A percentile compares a stretch with the other conserved stretches of the same genome.
These are phyloP conservation scores for Aspergillus baeticus DNA, from an alignment of 495 filamentous ascomycete species.

Conservation along the genomic window DNA sequence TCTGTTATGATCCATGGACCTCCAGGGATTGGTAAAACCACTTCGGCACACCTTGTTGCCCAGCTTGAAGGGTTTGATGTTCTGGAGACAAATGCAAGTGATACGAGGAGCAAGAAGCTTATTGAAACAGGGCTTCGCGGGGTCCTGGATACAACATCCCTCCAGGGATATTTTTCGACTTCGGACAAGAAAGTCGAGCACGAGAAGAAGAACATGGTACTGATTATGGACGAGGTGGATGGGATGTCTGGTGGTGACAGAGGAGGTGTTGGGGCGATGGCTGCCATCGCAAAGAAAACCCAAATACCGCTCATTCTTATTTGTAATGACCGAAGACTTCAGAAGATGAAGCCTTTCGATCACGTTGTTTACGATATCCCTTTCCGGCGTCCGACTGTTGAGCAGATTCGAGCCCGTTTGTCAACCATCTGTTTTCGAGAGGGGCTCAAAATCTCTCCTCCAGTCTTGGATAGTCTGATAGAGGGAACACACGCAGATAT, in stretches of 20 bases:
- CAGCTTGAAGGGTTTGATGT: conserved; percentile 92
- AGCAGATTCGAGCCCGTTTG: conserved; percentile 84
- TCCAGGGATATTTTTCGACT: conserved; percentile 89
- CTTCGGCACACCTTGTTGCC: conserved; percentile 90
- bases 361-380: conserved; percentile 76
- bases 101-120: conserved; percentile 95
- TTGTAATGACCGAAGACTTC: conserved; percentile 89
- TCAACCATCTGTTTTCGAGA: conserved; percentile 94
- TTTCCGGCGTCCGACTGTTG: conserved; percentile 84
- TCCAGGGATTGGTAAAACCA: conserved; percentile 97
- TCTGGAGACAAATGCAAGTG: conserved; percentile 93
- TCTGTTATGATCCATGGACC: conserved; percentile 92
- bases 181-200: conserved; percentile 76
- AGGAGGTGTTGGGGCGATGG: conserved; percentile 91
- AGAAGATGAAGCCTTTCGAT: conserved; percentile 99
- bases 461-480: conserved; percentile 91
- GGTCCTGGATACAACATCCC: conserved; percentile 87
- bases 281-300: conserved; percentile 90
- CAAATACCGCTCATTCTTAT: conserved; percentile 95
- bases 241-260: conserved; percentile 98
- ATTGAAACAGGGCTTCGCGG: conserved; percentile 84
- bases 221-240: conserved; percentile 99
- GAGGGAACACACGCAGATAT: conserved; percentile 95
- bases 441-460: conserved; percentile 77
- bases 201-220: conserved; percentile 83